These are phyloP conservation scores for Trichoderma afroharzianum DNA, from an alignment of 2,329 filamentous ascomycete genomes.

Conservation along the genomic window DNA sequence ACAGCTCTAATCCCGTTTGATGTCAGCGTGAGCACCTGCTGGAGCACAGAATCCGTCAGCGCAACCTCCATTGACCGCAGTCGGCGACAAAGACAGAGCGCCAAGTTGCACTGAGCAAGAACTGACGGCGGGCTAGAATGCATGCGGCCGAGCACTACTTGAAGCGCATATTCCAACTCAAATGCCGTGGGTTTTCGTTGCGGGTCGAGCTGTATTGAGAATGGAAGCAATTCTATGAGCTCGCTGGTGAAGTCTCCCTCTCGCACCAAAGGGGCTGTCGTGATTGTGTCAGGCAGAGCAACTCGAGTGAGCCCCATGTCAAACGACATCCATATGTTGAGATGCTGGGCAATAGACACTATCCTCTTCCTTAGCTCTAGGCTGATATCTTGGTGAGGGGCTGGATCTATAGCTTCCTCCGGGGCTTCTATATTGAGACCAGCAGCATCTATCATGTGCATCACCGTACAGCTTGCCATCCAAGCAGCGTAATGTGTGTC, in stretches of 20 bases:
- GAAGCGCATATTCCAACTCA: neutral
- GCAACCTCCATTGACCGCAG: constrained; percentile 1
- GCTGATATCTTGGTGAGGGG: neutral
- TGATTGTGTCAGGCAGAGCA: neutral
- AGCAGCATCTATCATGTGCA: constrained; percentile 6
- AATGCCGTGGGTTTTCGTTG: neutral
- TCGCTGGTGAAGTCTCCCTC: neutral
- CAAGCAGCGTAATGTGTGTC: neutral
- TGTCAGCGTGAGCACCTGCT: neutral
- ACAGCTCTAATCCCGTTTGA: neutral
- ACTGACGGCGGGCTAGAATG: neutral
- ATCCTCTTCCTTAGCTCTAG: neutral
- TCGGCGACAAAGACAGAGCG: neutral
- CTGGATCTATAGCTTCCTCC: neutral
- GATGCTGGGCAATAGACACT: neutral
- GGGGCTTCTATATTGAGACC: neutral
- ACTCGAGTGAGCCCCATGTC: constrained; percentile 4
- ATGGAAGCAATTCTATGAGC: neutral
- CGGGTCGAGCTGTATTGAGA: neutral
- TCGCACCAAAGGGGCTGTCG: neutral
- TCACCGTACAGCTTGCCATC: constrained; percentile 7
- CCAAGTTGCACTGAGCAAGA: constrained; percentile 4
- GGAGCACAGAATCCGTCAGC: neutral
- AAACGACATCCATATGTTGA: constrained; percentile 11
- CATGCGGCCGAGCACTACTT: neutral